A percentile compares a stretch with the other conserved stretches of the same genome.
Evolutionary conservation across 495 filamentous ascomycete genomes (phyloP).

Genomic region (Lophiostoma macrostomum): DNA sequence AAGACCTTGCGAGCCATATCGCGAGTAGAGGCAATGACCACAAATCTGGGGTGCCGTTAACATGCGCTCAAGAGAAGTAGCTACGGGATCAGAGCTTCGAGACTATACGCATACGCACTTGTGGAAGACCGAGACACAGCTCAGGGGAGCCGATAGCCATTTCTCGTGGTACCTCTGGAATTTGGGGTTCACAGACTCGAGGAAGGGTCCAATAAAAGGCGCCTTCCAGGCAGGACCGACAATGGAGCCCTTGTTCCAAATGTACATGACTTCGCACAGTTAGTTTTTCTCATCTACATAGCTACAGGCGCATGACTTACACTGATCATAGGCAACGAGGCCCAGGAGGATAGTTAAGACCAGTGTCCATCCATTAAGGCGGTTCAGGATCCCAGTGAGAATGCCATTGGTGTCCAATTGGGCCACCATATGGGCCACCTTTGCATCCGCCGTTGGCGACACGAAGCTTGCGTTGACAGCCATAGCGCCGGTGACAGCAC

Average conservation of each 20-base stretch:
- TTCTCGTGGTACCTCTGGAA: conserved; percentile 88
- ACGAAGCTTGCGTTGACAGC: conserved; percentile 68
- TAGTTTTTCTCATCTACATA: conserved; percentile 23
- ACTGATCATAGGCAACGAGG: conserved; percentile 82
- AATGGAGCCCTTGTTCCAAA: conserved; percentile 82
- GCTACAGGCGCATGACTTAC: conserved; percentile 50
- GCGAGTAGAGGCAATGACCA: conserved; percentile 92
- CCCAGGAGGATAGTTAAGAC: conserved; percentile 61
- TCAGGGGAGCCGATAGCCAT: conserved; percentile 86
- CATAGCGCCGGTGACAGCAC: conserved; percentile 46
- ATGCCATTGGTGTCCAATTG: conserved; percentile 48
- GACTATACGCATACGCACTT: conserved; percentile 62
- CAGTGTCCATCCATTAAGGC: conserved; percentile 61
- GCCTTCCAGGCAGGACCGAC: conserved; percentile 78
- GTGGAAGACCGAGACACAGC: conserved; percentile 98
- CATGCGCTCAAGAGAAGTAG: neutral
- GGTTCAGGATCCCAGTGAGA: conserved; percentile 46
- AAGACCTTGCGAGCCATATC: conserved; percentile 97
- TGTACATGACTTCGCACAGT: conserved; percentile 67
- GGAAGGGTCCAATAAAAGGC: conserved; percentile 94
- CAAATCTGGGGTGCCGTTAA: conserved; percentile 62
- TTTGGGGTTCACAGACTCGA: conserved; percentile 86
- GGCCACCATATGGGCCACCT: conserved; percentile 40
- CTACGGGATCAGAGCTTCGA: neutral
- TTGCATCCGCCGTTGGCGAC: conserved; percentile 66